phyloP scores from a whole-genome alignment of 768 basidiomycete genomes.

The Ephemerocybe angulata region DNA sequence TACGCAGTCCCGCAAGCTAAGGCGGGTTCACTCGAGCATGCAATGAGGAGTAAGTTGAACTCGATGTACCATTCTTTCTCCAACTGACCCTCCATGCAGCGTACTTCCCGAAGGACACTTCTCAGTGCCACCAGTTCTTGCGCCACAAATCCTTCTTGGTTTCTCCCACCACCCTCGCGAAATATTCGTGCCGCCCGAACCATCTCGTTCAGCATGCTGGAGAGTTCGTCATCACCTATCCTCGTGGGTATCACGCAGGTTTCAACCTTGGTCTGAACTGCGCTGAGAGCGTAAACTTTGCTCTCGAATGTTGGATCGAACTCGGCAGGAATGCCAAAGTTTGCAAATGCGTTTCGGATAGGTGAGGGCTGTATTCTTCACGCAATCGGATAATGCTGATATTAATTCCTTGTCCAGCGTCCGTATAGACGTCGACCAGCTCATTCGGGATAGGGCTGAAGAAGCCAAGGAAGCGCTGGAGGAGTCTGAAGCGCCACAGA shows the following conservation, averaged over 20 bases:
- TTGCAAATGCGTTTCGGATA: conserved; percentile 71
- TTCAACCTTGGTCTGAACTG: conserved; percentile 97
- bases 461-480: conserved; percentile 27
- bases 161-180: conserved; percentile 78
- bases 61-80: neutral
- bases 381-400: neutral
- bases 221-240: conserved; percentile 96
- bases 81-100: conserved; percentile 39
- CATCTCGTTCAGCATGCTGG: conserved; percentile 86
- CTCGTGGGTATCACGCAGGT: conserved; percentile 93
- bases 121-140: conserved; percentile 87
- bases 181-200: conserved; percentile 79
- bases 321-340: conserved; percentile 77
- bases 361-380: conserved; percentile 38
- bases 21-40: conserved; percentile 77
- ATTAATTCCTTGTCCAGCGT: conserved; percentile 51
- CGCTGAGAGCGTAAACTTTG: conserved; percentile 97
- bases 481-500: conserved; percentile 5
- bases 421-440: conserved; percentile 87
- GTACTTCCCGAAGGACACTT: conserved; percentile 85
- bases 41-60: conserved; percentile 69
- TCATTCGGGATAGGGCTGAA: conserved; percentile 63
- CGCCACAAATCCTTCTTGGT: conserved; percentile 95
- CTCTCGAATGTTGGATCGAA: conserved; percentile 90
- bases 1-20: conserved; percentile 91